Percentiles rank a stretch among this genome's conserved stretches.
Conservation (phyloP, 225 moss, liverwort and hornwort species). For the Sphagnum contortum region DNA sequence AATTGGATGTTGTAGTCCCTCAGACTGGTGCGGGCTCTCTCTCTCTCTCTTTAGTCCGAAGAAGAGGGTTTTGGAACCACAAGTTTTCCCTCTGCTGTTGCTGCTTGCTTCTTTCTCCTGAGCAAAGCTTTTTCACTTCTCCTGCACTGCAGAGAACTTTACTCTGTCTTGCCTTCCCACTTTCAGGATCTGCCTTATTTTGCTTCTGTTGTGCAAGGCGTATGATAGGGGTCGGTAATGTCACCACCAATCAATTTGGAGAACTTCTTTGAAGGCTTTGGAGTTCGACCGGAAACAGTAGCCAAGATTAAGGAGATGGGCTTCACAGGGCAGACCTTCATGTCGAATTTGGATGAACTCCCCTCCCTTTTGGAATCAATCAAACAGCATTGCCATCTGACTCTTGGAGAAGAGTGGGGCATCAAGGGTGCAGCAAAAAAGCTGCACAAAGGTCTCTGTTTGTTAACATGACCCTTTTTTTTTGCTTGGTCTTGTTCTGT, state of each 20-base stretch:
- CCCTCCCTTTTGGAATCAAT: conserved; percentile 45
- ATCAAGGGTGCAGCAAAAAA: conserved; percentile 59
- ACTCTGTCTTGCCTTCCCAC: neutral
- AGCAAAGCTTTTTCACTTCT: no score
- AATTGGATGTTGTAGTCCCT: no score
- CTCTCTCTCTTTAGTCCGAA: no score
- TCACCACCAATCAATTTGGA: conserved; percentile 2
- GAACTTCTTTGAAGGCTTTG: conserved; percentile 50
- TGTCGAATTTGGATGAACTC: conserved; percentile 53
- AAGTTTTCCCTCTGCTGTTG: no score
- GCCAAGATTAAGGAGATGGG: conserved; percentile 56
- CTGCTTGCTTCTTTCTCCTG: no score
- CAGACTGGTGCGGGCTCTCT: no score
- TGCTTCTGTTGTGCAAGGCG: neutral
- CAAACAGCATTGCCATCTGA: conserved; percentile 53
- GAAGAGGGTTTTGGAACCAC: no score
- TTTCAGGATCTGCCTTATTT: neutral
- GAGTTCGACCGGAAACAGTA: conserved; percentile 48
- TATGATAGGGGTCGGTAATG: neutral
- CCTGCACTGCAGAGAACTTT: no score
- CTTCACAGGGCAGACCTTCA: conserved; percentile 52
- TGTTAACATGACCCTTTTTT: no score
- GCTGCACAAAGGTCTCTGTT: conserved; percentile 41
- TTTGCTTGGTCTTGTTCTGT: no score
- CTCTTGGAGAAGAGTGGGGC: conserved; percentile 62